Evolutionary conservation across 768 basidiomycete species (phyloP).

Genomic region (Kwoniella mangroviensis): DNA sequence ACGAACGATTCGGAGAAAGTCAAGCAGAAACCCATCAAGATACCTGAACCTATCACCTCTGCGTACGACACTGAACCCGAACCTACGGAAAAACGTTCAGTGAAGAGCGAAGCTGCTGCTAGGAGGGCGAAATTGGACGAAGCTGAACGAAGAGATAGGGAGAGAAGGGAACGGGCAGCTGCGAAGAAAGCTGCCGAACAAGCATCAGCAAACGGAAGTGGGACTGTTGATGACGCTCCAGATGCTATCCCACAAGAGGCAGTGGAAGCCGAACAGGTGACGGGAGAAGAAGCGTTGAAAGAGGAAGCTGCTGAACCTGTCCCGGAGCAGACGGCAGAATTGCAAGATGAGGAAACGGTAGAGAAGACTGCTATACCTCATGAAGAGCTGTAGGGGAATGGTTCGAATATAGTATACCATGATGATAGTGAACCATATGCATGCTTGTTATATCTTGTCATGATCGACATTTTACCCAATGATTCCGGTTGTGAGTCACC

Average conservation of each 20-base stretch:
- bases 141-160: constrained; percentile 47
- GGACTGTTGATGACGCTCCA: constrained; percentile 26
- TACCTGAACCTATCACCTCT: constrained; percentile 18
- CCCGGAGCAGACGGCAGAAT: constrained; percentile 12
- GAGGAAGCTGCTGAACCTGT: constrained; percentile 10
- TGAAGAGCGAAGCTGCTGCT: constrained; percentile 36
- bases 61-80: constrained; percentile 27
- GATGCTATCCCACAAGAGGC: constrained; percentile 31
- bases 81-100: constrained; percentile 27
- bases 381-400: constrained; percentile 16
- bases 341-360: constrained; percentile 1
- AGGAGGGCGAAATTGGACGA: constrained; percentile 46
- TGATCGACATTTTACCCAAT: too few relatives aligned
- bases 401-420: too few relatives aligned
- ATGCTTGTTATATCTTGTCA: constrained; percentile 5
- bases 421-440: neutral
- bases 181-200: constrained; percentile 21
- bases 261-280: constrained; percentile 23
- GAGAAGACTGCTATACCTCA: constrained; percentile 20
- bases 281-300: constrained; percentile 7
- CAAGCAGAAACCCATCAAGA: constrained; percentile 30
- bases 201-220: constrained; percentile 10
- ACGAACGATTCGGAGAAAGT: constrained; percentile 3
- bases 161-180: constrained; percentile 40
- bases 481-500: too few relatives aligned